Conservation (phyloP, 352 stramenopile species). For the Globisporangium cylindrosporum region DNA sequence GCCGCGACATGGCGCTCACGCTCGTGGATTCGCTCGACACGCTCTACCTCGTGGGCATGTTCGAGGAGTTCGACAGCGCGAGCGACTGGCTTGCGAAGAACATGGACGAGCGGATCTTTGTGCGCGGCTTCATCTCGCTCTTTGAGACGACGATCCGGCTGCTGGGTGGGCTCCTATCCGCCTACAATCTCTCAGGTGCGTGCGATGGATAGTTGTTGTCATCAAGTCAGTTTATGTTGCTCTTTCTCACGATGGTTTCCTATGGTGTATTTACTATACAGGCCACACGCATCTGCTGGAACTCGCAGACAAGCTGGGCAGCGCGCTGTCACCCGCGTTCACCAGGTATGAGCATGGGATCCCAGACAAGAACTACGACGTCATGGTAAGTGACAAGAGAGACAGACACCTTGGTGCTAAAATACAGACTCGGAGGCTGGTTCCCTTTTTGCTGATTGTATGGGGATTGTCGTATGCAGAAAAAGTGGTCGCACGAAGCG, state of each 20-base stretch:
- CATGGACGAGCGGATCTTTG: constrained; percentile 67
- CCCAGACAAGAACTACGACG: constrained; percentile 63
- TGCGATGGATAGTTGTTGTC: background rate
- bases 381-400: constrained; percentile 31
- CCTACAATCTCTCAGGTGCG: constrained; percentile 60
- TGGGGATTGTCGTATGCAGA: constrained; percentile 13
- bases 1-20: constrained; percentile 76
- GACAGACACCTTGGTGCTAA: background rate
- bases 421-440: background rate
- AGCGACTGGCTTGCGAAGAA: constrained; percentile 63
- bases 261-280: constrained; percentile 6
- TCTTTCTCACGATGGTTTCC: background rate
- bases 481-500: constrained; percentile 31
- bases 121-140: constrained; percentile 59
- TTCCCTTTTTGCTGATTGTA: background rate
- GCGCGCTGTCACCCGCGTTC: constrained; percentile 62
- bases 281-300: constrained; percentile 56
- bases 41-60: constrained; percentile 71
- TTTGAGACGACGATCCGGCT: constrained; percentile 83
- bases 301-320: constrained; percentile 60
- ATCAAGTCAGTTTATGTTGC: background rate
- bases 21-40: constrained; percentile 80
- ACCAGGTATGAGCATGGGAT: constrained; percentile 46
- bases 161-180: constrained; percentile 66
- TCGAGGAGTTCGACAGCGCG: constrained; percentile 71